Base-by-base conservation (phyloP, 805 yeast species). In the Cyberlindnera mississippiensis region DNA sequence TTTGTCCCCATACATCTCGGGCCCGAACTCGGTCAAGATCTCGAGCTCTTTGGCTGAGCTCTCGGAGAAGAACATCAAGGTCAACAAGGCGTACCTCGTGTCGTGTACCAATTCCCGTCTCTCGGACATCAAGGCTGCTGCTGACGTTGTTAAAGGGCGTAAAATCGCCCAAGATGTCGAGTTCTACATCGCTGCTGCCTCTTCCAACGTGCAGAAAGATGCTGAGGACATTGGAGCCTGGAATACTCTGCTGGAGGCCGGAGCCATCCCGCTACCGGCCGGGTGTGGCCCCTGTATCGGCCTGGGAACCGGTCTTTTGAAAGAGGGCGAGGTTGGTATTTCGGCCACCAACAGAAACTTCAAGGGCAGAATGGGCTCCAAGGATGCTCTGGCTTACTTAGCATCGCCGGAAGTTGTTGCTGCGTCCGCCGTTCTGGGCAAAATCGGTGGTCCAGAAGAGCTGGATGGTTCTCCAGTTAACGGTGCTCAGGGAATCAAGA, bases 211-310 rank as follows among this genome's bases (percentile, higher is more conserved):
- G 29, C 96, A 91, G 69, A 75, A 76, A 53, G 96, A 90, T 53
- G 99, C 99, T 35, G 96, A 85, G 67, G 76, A 78, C 28, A 69
- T 67, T 33, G 99, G 99, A 42, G 95, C 95, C 13, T 95, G 99
- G 99, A 75, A 89, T 56, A 79, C 78, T 16, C 73, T 93, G 44
- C 57, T 93, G 36, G 91, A 82, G 42, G 96, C 98, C 9, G 99
- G 99, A 40, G 95, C 96, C 45, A 85, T 70, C 55, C 87, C 96
- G 28, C 76, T 93, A 54, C 98, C 98, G 16, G 96, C 99, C 13
- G 99, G 99, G 17, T 93, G 99, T 70, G 99, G 99, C 35, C 99
- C 99, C 18, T 93, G 99, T 71, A 93, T 93, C 60, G 99, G 99
- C 28, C 72, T 93, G 42, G 99, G 99, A 42, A 75, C 95, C 22